These are phyloP conservation scores for Phytopythium aichiense DNA, from an alignment of 352 stramenopile species.

Conservation along the genomic window DNA sequence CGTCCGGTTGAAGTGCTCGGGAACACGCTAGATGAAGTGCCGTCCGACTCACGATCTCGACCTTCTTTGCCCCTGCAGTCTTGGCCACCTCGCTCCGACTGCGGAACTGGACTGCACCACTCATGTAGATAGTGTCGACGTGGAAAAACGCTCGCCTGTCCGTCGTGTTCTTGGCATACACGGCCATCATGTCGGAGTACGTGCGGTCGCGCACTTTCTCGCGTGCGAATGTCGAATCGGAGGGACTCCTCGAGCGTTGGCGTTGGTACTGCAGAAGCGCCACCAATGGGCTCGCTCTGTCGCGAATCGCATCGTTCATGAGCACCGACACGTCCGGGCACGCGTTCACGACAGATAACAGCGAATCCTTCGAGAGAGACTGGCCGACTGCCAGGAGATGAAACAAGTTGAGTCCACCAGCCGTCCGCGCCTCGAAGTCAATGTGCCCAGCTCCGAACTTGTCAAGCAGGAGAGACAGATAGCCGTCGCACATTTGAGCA, in stretches of 20 bases:
- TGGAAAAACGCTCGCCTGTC: constrained; percentile 27
- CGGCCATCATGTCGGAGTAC: constrained; percentile 37
- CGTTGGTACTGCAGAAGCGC: constrained; percentile 32
- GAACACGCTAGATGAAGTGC: constrained; percentile 45
- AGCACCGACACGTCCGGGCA: constrained; percentile 28
- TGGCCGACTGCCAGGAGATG: constrained; percentile 15
- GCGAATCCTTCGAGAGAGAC: not conserved
- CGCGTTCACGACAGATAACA: not conserved
- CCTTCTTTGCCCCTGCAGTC: constrained; percentile 10
- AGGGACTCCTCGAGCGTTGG: not conserved
- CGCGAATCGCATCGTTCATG: constrained; percentile 40
- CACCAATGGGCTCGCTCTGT: constrained; percentile 37
- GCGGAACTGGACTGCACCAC: constrained; percentile 1
- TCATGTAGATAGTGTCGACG: constrained; percentile 16
- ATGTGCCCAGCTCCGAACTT: constrained; percentile 15
- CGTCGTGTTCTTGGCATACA: constrained; percentile 46
- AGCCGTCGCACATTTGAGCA: constrained; percentile 11
- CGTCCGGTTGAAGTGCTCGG: constrained; percentile 27
- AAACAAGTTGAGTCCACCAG: constrained; percentile 37
- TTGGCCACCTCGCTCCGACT: not conserved
- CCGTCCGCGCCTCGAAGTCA: not conserved
- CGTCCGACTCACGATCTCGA: constrained; percentile 30
- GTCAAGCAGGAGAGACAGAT: constrained; percentile 36
- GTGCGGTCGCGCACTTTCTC: constrained; percentile 28
- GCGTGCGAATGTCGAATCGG: constrained; percentile 6